These are phyloP conservation scores for Candida sp. DNA, from an alignment of 1,139 yeast species.

Conservation along the genomic window DNA sequence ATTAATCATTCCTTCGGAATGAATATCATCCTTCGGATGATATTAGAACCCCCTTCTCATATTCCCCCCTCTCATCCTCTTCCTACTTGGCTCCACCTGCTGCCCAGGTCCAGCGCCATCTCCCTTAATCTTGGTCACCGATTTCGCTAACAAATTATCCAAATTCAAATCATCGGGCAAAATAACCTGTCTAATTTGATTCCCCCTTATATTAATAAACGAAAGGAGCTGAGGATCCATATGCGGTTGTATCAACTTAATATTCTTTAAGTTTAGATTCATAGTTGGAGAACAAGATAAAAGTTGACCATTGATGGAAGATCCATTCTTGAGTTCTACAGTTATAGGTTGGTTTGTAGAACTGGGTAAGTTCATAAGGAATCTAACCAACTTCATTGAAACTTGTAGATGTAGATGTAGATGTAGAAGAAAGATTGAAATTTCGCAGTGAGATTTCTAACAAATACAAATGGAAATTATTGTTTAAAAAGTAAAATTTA, in stretches of 20 bases:
- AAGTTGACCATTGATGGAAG: slow-evolving; percentile 44
- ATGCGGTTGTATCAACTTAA: slow-evolving; percentile 69
- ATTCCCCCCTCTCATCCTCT: slow-evolving; percentile 1
- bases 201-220: slow-evolving; percentile 85
- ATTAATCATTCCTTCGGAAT: too few species aligned
- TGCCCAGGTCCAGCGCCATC: slow-evolving; percentile 41
- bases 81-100: slow-evolving; percentile 12
- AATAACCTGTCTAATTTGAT: slow-evolving; percentile 79
- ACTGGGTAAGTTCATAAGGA: slow-evolving; percentile 73
- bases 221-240: slow-evolving; percentile 75
- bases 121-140: slow-evolving; percentile 35
- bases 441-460: neutral
- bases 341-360: slow-evolving; percentile 81
- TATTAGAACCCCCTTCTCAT: slow-evolving; percentile 2
- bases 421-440: neutral
- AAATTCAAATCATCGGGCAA: slow-evolving; percentile 87
- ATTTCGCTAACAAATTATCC: slow-evolving; percentile 62
- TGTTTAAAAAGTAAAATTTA: too few species aligned
- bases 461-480: neutral
- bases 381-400: slow-evolving; percentile 50
- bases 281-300: slow-evolving; percentile 86
- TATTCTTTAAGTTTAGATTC: slow-evolving; percentile 85
- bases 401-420: neutral
- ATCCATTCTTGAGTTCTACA: slow-evolving; percentile 88
- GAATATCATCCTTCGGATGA: neutral